Evolutionary conservation across 1,284 basidiomycete genomes (phyloP), one percentile per base, ranked within the genome.

Genomic region (Coriolopsis trogii): DNA sequence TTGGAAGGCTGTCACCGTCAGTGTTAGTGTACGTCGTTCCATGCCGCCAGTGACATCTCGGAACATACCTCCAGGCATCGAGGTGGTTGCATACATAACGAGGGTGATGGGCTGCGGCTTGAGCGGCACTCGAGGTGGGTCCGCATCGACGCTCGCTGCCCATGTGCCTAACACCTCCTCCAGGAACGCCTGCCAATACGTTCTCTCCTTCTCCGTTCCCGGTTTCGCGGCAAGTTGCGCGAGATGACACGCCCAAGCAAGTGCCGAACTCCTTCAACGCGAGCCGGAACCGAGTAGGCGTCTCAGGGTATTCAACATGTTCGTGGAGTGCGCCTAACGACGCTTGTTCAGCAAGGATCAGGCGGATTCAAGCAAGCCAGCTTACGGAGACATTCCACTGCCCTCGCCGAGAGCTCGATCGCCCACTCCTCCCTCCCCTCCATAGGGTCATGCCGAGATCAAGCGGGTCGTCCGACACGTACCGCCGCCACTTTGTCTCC

Each of bases 391-490:
- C 59, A 54, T n/a, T 13, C 31, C 10, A 36, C 23, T 2, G 58
- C 61, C 18, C 53, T 50, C 18, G 41, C 39, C 20, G 51, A 46
- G 23, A 60, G 49, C 42, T 58, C 46, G 41, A 54, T 58, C 16
- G 63, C 64, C 64, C 65, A 66, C 29, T 57, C 55, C 41, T 66
- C 62, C 45, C 59, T 49, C 21, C 56, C 60, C 21, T 62, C 67
- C 64, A 68, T 7, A 67, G 54, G 16, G 62, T 63, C 65, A 64
- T 67, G 1, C 64, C 67, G 9, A 65, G 55, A 47, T 67, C 64
- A 26, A 66, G 60, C 18, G 67, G 58, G 49, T 66, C 66, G 36
- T 60, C 55, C 34, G 63, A 62, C 24, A 39, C 38, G 48, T 64
- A 64, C 20, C 49, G 30, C 46, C 49, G 44, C 56, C 60, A 62